Conservation (phyloP, 139 green algal species). For the Mesotaenium endlicherianum region DNA sequence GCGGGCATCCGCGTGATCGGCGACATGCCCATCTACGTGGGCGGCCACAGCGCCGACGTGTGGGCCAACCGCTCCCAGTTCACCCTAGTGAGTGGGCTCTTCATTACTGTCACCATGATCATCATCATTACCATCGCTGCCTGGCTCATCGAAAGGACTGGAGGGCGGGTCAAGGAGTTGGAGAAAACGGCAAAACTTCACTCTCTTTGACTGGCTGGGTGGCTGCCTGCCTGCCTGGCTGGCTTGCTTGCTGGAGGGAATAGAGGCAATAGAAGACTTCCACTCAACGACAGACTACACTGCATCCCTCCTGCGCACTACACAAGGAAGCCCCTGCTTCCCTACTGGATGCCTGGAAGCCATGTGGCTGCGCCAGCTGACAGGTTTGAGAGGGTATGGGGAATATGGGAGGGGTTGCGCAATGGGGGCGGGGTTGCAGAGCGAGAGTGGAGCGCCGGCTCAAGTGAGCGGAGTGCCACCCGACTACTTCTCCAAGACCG, state of each 20-base stretch:
- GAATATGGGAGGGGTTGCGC: background rate
- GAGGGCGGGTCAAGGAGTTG: too few relatives aligned
- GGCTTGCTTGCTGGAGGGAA: too few relatives aligned
- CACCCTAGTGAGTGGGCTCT: slow-evolving; percentile 60
- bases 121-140: background rate
- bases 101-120: background rate
- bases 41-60: slow-evolving; percentile 77
- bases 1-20: slow-evolving; percentile 84
- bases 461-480: slow-evolving; percentile 85
- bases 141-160: too few relatives aligned
- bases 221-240: too few relatives aligned
- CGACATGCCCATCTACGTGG: slow-evolving; percentile 97
- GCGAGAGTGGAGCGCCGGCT: background rate
- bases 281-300: too few relatives aligned
- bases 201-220: too few relatives aligned
- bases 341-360: too few relatives aligned
- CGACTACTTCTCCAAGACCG: slow-evolving; percentile 90
- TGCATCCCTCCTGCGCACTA: too few relatives aligned
- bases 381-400: background rate
- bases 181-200: too few relatives aligned
- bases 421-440: background rate
- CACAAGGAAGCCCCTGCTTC: too few relatives aligned
- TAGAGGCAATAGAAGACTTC: too few relatives aligned
- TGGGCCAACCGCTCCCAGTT: slow-evolving; percentile 87
- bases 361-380: too few relatives aligned